Evolutionary conservation across 2,329 filamentous ascomycete genomes (phyloP), one percentile per base, ranked within the genome.

Genomic region (Nothopassalora personata): DNA sequence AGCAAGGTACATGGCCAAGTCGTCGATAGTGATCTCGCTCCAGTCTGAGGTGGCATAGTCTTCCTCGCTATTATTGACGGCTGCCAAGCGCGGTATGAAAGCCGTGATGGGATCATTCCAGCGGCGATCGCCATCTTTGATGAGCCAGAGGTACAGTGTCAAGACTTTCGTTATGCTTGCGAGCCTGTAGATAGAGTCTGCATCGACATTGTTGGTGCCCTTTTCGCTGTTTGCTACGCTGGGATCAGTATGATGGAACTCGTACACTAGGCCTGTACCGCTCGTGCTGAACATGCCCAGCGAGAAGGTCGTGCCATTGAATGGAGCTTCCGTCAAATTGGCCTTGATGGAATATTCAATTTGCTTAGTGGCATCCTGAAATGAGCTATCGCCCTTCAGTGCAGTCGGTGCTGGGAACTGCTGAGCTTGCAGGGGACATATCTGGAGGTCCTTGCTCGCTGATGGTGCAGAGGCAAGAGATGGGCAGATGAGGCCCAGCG

Each of bases 11-110:
- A 72, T 74, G 1, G 78, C 76, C 8, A 82, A 67, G 19, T 77
- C 72, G 4, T 72, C 73, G 5, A 81, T 67, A 0, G 79, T 82
- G 33, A 83, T 69, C 9, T 78, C 75, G 36, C 80, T 73, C 80
- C 80, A 83, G 46, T 74, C 67, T 1, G 78, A 68, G 1, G 71
- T 67, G 27, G 69, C 67, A 7, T 77, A 66, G 4, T 75, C 70
- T 6, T 67, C 54, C 43, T 47, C 65, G 4, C 51, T 46, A 75
- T 64, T 61, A 2, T 60, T 49, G 75, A 65, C 64, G 10, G 56
- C 45, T 15, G 31, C 53, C 7, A 76, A 63, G 51, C 76, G 72
- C 0, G 80, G 77, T 5, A 81, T 67, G 54, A 79, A 79, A 36
- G 79, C 74, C 1, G 78, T 73, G 5, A 83, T 71, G 0, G 76